phyloP scores from a whole-genome alignment of 495 filamentous ascomycete species.

The Penicillium coprophilum region DNA sequence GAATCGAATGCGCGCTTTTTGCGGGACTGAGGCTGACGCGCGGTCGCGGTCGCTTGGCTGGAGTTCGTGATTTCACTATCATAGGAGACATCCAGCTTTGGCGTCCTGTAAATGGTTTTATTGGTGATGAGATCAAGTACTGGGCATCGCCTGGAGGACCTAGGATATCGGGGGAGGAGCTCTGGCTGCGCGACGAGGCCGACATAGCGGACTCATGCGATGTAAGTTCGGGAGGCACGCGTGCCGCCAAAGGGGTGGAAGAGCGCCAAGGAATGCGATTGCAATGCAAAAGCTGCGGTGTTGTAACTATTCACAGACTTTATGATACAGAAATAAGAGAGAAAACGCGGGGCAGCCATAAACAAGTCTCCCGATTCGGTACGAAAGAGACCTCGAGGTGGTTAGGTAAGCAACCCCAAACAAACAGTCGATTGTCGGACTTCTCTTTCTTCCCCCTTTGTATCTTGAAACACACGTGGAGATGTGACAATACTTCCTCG shows the following conservation, averaged over 20 bases:
- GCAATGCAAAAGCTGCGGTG: slow-evolving; percentile 2
- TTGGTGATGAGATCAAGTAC: slow-evolving; percentile 47
- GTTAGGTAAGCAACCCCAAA: slow-evolving; percentile 22
- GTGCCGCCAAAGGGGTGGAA: slow-evolving; percentile 29
- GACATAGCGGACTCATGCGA: slow-evolving; percentile 28
- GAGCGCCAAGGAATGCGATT: slow-evolving; percentile 26
- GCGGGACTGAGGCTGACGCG: slow-evolving; percentile 41
- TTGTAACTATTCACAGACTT: slow-evolving; percentile 9
- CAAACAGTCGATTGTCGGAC: slow-evolving; percentile 10
- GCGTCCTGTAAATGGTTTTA: slow-evolving; percentile 42
- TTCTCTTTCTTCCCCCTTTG: background rate
- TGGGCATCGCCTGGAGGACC: slow-evolving; percentile 47
- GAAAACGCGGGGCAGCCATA: slow-evolving; percentile 35
- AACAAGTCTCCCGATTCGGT: slow-evolving; percentile 42
- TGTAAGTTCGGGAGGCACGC: slow-evolving; percentile 28
- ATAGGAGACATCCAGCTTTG: slow-evolving; percentile 47
- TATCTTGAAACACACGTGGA: background rate
- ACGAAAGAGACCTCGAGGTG: slow-evolving; percentile 15
- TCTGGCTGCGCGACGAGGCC: slow-evolving; percentile 38
- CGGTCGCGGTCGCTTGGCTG: slow-evolving; percentile 22
- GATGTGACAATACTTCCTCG: background rate
- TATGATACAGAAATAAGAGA: slow-evolving; percentile 6
- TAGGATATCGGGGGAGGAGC: slow-evolving; percentile 50
- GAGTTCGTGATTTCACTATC: slow-evolving; percentile 20
- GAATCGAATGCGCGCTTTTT: slow-evolving; percentile 45